A percentile compares a stretch with the other conserved stretches of the same genome.
Conservation (phyloP, 164 flowering plant genomes). For the Houttuynia cordata region DNA sequence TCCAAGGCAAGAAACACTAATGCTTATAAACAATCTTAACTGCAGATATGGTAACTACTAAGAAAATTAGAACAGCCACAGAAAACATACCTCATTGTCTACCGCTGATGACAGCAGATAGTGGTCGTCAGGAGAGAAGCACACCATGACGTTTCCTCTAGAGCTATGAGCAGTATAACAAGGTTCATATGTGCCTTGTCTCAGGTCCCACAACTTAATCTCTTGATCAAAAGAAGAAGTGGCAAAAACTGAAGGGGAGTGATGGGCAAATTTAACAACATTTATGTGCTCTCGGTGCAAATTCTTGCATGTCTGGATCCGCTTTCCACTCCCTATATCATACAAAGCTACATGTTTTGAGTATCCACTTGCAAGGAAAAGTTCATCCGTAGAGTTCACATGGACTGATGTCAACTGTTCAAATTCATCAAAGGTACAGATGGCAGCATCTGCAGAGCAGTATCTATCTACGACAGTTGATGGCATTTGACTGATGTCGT, state of each 20-base stretch:
- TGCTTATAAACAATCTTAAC: neutral
- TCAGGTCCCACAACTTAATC: conserved; percentile 86
- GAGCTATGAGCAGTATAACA: conserved; percentile 77
- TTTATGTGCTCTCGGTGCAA: conserved; percentile 79
- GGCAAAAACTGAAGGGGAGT: conserved; percentile 71
- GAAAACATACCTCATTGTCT: conserved; percentile 71
- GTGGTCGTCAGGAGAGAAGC: conserved; percentile 90
- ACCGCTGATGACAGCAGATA: conserved; percentile 86
- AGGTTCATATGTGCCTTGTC: conserved; percentile 50
- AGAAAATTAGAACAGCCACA: too few relatives aligned
- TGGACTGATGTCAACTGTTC: conserved; percentile 92
- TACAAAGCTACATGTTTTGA: conserved; percentile 73
- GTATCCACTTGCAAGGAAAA: conserved; percentile 75
- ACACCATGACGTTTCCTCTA: conserved; percentile 90
- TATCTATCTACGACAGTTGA: conserved; percentile 18
- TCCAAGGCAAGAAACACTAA: neutral
- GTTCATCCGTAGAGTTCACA: conserved; percentile 76
- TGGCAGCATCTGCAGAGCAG: conserved; percentile 19
- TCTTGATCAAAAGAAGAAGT: conserved; percentile 89
- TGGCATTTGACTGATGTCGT: conserved; percentile 37
- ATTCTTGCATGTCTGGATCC: conserved; percentile 47
- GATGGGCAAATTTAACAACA: conserved; percentile 82
- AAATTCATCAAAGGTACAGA: conserved; percentile 46
- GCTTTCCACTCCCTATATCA: conserved; percentile 63
- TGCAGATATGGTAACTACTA: neutral